A percentile compares a stretch with the other conserved stretches of the same genome.
Conservation (phyloP, 352 stramenopile genomes). For the Phytophthora europaea region DNA sequence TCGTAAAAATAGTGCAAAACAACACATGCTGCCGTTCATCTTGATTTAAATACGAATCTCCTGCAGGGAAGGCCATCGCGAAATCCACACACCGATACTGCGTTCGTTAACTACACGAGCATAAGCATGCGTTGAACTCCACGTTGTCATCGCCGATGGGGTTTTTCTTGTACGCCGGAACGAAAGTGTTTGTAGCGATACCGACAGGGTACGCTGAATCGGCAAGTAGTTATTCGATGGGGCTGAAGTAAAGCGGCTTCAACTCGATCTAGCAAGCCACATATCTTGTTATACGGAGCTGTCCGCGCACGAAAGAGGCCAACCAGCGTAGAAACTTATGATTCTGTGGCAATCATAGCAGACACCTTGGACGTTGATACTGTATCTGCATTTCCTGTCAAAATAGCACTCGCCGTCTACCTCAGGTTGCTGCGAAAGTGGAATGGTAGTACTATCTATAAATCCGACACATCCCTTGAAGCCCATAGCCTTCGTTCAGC, state of each 20-base stretch:
- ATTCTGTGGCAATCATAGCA: slow-evolving; percentile 21
- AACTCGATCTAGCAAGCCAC: slow-evolving; percentile 2
- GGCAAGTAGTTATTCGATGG: slow-evolving; percentile 18
- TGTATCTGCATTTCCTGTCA: slow-evolving; percentile 25
- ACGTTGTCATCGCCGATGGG: slow-evolving; percentile 7
- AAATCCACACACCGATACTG: slow-evolving; percentile 26
- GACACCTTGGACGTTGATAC: slow-evolving; percentile 29
- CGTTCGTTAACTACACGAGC: slow-evolving; percentile 34
- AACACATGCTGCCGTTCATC: slow-evolving; percentile 10
- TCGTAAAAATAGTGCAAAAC: slow-evolving; percentile 10
- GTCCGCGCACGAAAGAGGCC: slow-evolving; percentile 24
- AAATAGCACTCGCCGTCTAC: slow-evolving; percentile 26
- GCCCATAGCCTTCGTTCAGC: neutral
- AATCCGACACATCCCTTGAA: slow-evolving; percentile 23
- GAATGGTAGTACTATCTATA: slow-evolving; percentile 25
- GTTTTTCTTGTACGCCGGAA: slow-evolving; percentile 19
- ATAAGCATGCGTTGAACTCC: slow-evolving; percentile 24
- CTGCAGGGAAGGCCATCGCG: slow-evolving; percentile 21
- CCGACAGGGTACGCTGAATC: slow-evolving; percentile 26
- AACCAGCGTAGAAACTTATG: slow-evolving; percentile 32
- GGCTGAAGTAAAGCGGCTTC: slow-evolving; percentile 14
- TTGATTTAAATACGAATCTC: slow-evolving; percentile 26
- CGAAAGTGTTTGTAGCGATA: slow-evolving; percentile 12
- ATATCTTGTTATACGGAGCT: slow-evolving; percentile 28
- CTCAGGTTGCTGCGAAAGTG: slow-evolving; percentile 11